These are phyloP conservation scores for Aechmea fasciata DNA, from an alignment of 176 grass and related monocot genomes.

Conservation along the genomic window DNA sequence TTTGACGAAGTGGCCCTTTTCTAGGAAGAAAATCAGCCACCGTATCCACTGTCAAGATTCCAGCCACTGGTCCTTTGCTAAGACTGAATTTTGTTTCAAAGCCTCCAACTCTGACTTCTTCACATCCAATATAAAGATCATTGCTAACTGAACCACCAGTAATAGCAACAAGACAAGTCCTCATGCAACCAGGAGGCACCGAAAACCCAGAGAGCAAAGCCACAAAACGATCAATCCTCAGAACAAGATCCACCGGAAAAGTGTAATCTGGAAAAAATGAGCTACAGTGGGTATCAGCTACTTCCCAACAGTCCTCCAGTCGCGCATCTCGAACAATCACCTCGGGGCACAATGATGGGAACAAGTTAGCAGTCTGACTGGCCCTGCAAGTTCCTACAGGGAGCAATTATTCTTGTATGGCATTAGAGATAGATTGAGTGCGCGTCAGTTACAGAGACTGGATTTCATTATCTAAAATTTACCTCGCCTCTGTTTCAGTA, in stretches of 20 bases:
- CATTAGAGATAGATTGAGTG: no score
- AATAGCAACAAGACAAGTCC: constrained; percentile 72
- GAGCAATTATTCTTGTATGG: no score
- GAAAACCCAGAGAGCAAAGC: constrained; percentile 59
- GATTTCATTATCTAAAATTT: no score
- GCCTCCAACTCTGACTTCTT: constrained; percentile 30
- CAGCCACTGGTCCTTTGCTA: constrained; percentile 47
- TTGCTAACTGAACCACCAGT: constrained; percentile 22
- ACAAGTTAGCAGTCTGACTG: constrained; percentile 53
- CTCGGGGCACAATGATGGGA: constrained; percentile 59
- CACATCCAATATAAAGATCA: constrained; percentile 35
- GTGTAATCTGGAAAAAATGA: constrained; percentile 82
- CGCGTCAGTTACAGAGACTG: no score
- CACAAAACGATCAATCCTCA: constrained; percentile 71
- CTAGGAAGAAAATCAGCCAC: constrained; percentile 87
- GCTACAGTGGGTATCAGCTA: constrained; percentile 90
- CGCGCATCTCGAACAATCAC: constrained; percentile 64
- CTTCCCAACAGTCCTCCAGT: constrained; percentile 88
- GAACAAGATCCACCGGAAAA: constrained; percentile 76
- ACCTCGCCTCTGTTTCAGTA: no score
- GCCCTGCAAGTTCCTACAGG: constrained; percentile 40
- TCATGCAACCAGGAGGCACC: constrained; percentile 76
- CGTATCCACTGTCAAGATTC: constrained; percentile 77
- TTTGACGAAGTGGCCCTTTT: constrained; percentile 66
- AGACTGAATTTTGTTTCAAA: constrained; percentile 45